Evolutionary conservation across 306 rosid genomes (phyloP).

Genomic region (Casuarina equisetifolia): DNA sequence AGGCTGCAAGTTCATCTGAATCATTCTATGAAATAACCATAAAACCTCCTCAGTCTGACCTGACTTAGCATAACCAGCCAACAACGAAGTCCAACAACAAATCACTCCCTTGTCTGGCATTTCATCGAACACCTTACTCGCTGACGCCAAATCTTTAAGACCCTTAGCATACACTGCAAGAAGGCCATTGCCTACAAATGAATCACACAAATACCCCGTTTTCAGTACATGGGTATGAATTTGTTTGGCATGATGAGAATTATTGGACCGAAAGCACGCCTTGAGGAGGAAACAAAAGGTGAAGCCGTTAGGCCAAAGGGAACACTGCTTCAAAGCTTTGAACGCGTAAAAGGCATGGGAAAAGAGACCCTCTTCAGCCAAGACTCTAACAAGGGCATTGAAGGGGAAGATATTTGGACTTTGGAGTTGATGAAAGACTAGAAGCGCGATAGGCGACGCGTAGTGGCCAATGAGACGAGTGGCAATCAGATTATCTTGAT

Average conservation of each 20-base stretch:
- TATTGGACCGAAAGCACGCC: slow-evolving; percentile 34
- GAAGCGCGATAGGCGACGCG: slow-evolving; percentile 39
- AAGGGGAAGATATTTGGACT: slow-evolving; percentile 57
- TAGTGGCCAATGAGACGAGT: slow-evolving; percentile 68
- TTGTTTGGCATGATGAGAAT: slow-evolving; percentile 35
- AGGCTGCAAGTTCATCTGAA: slow-evolving; percentile 42
- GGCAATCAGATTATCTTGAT: slow-evolving; percentile 55
- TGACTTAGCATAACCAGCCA: slow-evolving; percentile 46
- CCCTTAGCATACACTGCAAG: slow-evolving; percentile 43
- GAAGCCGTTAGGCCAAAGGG: slow-evolving; percentile 52
- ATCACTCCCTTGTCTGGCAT: slow-evolving; percentile 40
- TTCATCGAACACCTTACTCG: slow-evolving; percentile 58
- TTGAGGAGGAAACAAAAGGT: slow-evolving; percentile 62
- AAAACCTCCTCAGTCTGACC: slow-evolving; percentile 45
- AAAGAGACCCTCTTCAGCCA: slow-evolving; percentile 42
- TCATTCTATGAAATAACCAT: slow-evolving; percentile 43
- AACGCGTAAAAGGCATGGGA: slow-evolving; percentile 36
- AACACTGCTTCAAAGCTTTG: slow-evolving; percentile 31
- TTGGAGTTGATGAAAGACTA: slow-evolving; percentile 42
- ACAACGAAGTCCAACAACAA: slow-evolving; percentile 55
- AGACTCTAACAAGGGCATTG: slow-evolving; percentile 57
- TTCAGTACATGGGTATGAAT: slow-evolving; percentile 49
- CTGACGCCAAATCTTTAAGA: slow-evolving; percentile 37
- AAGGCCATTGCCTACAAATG: slow-evolving; percentile 45
- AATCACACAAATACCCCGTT: slow-evolving; percentile 36